Evolutionary conservation across 1,284 basidiomycete genomes (phyloP), one percentile per base, ranked within the genome.

Genomic region (Amanita bisporigera): DNA sequence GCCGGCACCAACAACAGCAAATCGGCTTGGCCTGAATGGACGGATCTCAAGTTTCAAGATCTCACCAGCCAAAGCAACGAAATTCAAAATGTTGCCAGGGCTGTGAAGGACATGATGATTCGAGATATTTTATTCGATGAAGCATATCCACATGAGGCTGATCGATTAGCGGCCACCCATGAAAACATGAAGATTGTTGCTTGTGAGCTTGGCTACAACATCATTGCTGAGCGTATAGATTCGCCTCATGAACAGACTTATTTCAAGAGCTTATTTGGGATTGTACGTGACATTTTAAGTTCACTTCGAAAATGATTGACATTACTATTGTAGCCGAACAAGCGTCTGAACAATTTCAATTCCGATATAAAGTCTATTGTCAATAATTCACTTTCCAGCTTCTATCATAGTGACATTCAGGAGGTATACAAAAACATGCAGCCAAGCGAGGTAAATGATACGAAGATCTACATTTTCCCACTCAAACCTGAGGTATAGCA

Each of bases 211-310:
- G 47, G 41, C 5, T 43, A 43, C 41, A n/a, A 12, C 41, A 43
- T 43, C 41, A 43, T 43, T 43, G 41, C 41, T 43, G 41, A 43
- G 41, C 41, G 41, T 15, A 43, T 43, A n/a, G 41, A 43, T 43
- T 43, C 41, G 14, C 41, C 41, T 43, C 41, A 43, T 43, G 41
- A 43, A 43, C 41, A 43, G 10, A 43, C 9, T 43, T 43, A 49
- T 49, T 49, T 49, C 47, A 49, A 49, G 47, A 49, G 47, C 47
- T 49, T 49, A 49, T 49, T 49, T 49, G 47, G 47, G 21, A 49
- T 49, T 21, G 21, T 49, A 17, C 19, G 47, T 11, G 10, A 49
- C 24, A 6, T 24, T n/a, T 49, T 11, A 24, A 49, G 31, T 33
- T 33, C 31, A 33, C 31, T 33, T 33, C n/a, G 31, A 9, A 33